A percentile compares a stretch with the other conserved stretches of the same genome.
phyloP scores from a whole-genome alignment of 176 grass and related monocot genomes.

The Tuctoria greenei region DNA sequence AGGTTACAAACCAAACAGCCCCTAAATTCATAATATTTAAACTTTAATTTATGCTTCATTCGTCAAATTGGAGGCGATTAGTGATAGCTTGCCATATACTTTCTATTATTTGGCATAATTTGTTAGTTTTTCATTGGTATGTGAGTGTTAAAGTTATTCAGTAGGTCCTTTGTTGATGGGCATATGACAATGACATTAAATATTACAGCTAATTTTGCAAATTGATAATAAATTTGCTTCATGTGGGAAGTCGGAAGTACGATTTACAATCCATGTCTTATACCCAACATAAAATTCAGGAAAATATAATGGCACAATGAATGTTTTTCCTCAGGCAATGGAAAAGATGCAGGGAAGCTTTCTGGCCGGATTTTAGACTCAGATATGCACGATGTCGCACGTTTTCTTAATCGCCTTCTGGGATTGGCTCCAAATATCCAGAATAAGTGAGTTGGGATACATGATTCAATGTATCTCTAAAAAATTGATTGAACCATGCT shows the following conservation, averaged over 20 bases:
- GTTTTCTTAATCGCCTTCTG: conserved; percentile 94
- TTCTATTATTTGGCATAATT: background rate
- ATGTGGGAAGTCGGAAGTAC: conserved; percentile 5
- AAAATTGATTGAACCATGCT: conserved; percentile 20
- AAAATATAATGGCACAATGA: conserved; percentile 21
- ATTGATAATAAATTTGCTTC: conserved; percentile 23
- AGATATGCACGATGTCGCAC: conserved; percentile 97
- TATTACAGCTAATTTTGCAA: background rate
- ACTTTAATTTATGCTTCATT: conserved; percentile 13
- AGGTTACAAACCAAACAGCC: too few relatives aligned
- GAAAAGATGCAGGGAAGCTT: conserved; percentile 71
- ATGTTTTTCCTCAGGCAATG: conserved; percentile 61
- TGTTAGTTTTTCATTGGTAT: conserved; percentile 12
- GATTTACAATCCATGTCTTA: conserved; percentile 14
- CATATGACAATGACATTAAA: background rate
- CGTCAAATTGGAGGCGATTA: background rate
- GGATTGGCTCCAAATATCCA: conserved; percentile 87
- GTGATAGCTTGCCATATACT: background rate
- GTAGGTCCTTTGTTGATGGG: background rate
- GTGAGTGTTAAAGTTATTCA: conserved; percentile 20
- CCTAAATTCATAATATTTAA: too few relatives aligned
- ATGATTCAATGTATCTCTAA: background rate
- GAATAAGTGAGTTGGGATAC: conserved; percentile 62
- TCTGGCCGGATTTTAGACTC: conserved; percentile 91
- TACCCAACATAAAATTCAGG: background rate